Percentiles rank a stretch among this genome's conserved stretches.
phyloP scores from a whole-genome alignment of 495 filamentous ascomycete species.

The Penicillium antarcticum region DNA sequence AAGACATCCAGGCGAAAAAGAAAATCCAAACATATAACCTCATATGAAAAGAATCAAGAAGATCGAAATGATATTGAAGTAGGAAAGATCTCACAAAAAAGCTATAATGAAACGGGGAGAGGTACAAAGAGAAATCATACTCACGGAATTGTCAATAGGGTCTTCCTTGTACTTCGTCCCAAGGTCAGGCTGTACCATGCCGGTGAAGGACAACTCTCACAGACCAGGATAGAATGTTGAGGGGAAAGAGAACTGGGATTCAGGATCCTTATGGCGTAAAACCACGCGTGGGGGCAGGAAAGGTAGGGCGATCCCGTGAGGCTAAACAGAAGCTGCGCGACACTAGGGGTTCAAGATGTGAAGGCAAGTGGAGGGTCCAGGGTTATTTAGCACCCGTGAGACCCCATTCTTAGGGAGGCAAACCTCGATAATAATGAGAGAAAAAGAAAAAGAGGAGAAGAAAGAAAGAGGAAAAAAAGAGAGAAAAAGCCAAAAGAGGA shows the following conservation, averaged over 20 bases:
- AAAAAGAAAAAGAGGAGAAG: conserved; percentile 10
- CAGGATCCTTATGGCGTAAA: neutral
- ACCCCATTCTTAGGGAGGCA: conserved; percentile 25
- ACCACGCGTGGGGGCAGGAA: neutral
- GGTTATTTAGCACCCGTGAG: conserved; percentile 43
- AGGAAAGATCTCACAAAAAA: conserved; percentile 11
- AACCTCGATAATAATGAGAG: conserved; percentile 7
- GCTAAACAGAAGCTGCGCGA: conserved; percentile 18
- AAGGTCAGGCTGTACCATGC: conserved; percentile 48
- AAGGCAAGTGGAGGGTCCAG: conserved; percentile 42
- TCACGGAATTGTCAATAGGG: conserved; percentile 40
- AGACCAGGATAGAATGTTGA: conserved; percentile 17
- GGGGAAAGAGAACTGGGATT: conserved; percentile 13
- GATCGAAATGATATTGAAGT: conserved; percentile 22
- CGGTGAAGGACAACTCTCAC: conserved; percentile 33
- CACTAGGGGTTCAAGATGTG: conserved; percentile 27
- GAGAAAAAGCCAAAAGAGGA: conserved; percentile 10
- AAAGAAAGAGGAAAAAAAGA: conserved; percentile 13
- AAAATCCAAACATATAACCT: neutral
- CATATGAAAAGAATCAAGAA: conserved; percentile 13
- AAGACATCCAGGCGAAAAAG: neutral
- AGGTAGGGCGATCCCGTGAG: conserved; percentile 17
- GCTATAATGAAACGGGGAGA: conserved; percentile 12
- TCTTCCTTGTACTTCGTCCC: conserved; percentile 45
- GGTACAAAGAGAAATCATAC: conserved; percentile 17